Conservation (phyloP, 768 basidiomycete species). For the Calocybe cyanea region DNA sequence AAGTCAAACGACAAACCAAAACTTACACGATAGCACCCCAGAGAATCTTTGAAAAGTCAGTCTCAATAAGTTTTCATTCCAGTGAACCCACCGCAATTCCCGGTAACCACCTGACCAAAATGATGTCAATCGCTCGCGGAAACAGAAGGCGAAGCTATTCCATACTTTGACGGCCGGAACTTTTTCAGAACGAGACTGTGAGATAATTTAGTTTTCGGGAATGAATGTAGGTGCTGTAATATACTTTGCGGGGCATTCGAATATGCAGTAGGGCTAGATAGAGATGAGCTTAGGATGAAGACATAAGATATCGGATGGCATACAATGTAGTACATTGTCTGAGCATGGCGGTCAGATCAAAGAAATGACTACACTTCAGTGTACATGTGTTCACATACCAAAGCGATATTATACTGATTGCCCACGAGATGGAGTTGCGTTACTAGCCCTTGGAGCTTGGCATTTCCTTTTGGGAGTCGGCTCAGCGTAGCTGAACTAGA, state of each 20-base stretch:
- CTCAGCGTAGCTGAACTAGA: neutral
- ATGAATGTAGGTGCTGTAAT: constrained; percentile 10
- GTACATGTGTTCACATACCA: constrained; percentile 35
- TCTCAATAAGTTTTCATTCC: too few species aligned
- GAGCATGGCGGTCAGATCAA: neutral
- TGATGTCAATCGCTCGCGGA: constrained; percentile 3
- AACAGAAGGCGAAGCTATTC: neutral
- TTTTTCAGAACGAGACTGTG: constrained; percentile 53
- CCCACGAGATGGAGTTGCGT: constrained; percentile 53
- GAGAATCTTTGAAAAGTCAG: constrained; percentile 43
- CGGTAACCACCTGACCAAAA: constrained; percentile 51
- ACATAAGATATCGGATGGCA: constrained; percentile 16
- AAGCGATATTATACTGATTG: constrained; percentile 61
- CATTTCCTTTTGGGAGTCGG: constrained; percentile 47
- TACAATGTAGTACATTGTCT: constrained; percentile 75
- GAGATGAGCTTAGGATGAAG: constrained; percentile 1
- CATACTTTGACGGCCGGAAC: constrained; percentile 59
- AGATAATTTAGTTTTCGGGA: neutral
- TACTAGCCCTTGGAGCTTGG: constrained; percentile 58
- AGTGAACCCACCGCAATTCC: constrained; percentile 49
- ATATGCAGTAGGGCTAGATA: constrained; percentile 52
- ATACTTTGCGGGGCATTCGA: constrained; percentile 71
- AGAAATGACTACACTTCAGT: neutral
- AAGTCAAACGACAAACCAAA: too few species aligned
- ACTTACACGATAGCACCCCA: constrained; percentile 68